Conservation (phyloP, 2,329 filamentous ascomycete genomes). For the Phaeosphaeria sp. region DNA sequence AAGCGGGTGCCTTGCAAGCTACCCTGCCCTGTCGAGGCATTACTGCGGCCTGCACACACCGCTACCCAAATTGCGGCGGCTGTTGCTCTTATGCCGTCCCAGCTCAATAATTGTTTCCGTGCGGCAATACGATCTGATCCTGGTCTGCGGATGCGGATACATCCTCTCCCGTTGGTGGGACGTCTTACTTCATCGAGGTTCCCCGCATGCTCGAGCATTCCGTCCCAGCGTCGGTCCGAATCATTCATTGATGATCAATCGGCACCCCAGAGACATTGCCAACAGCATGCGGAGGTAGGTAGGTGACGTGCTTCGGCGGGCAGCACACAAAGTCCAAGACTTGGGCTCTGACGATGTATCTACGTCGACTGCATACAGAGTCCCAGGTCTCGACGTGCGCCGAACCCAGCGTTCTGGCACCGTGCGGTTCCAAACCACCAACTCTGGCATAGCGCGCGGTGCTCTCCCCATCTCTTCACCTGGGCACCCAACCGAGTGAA, state of each 20-base stretch:
- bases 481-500: slow-evolving; percentile 7
- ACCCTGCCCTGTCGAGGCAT: not conserved
- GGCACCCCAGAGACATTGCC: not conserved
- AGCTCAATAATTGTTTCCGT: not conserved
- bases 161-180: slow-evolving; percentile 5
- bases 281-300: not conserved
- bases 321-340: not conserved
- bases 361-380: not conserved
- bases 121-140: slow-evolving; percentile 1
- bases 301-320: not conserved
- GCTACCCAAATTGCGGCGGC: not conserved
- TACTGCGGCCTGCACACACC: not conserved
- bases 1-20: not conserved
- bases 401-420: slow-evolving; percentile 3
- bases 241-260: not conserved
- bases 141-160: slow-evolving; percentile 10
- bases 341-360: not conserved
- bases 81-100: not conserved
- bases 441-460: slow-evolving; percentile 6
- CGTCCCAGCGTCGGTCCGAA: not conserved
- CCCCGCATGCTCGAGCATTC: slow-evolving; percentile 10
- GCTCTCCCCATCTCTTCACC: slow-evolving; percentile 4
- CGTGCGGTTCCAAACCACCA: not conserved
- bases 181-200: slow-evolving; percentile 14
- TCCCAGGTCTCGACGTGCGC: slow-evolving; percentile 1